Conservation (phyloP, 2,329 filamentous ascomycete genomes). For the Taxawa tesnikishii region DNA sequence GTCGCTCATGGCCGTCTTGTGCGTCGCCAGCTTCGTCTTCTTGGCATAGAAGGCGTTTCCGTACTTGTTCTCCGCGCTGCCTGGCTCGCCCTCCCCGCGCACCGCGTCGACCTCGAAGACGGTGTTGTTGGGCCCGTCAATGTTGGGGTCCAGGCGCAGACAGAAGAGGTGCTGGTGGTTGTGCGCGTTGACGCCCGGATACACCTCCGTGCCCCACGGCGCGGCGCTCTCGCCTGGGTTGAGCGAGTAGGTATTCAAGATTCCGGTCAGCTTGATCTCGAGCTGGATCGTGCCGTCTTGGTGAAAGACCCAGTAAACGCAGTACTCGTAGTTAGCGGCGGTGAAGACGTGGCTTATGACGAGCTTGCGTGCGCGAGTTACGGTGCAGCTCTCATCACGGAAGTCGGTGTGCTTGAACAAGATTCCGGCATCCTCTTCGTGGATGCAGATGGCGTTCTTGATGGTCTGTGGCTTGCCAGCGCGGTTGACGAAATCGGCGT, state of each 20-base stretch:
- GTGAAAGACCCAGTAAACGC: slow-evolving; percentile 78
- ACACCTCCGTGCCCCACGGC: slow-evolving; percentile 86
- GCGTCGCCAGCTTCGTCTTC: slow-evolving; percentile 66
- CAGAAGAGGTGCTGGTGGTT: slow-evolving; percentile 97
- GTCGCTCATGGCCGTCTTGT: slow-evolving; percentile 57
- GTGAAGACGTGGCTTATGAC: slow-evolving; percentile 89
- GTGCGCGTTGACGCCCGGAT: slow-evolving; percentile 82
- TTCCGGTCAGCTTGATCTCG: slow-evolving; percentile 80
- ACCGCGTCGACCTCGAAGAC: slow-evolving; percentile 61
- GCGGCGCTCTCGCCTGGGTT: slow-evolving; percentile 68
- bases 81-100: slow-evolving; percentile 58
- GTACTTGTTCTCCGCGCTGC: slow-evolving; percentile 71
- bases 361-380: slow-evolving; percentile 75
- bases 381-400: slow-evolving; percentile 74
- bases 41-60: slow-evolving; percentile 84
- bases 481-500: slow-evolving; percentile 71
- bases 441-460: slow-evolving; percentile 91
- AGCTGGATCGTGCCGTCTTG: slow-evolving; percentile 87
- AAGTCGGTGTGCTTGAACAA: slow-evolving; percentile 85
- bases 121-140: slow-evolving; percentile 77
- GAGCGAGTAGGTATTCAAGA: slow-evolving; percentile 83
- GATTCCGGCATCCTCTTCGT: slow-evolving; percentile 86
- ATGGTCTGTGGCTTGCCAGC: slow-evolving; percentile 57
- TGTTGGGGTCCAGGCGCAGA: slow-evolving; percentile 72
- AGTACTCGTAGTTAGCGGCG: slow-evolving; percentile 92